Percentiles rank a stretch among this genome's conserved stretches.
Evolutionary conservation across 805 yeast genomes (phyloP).

Genomic region (Priceomyces castillae): DNA sequence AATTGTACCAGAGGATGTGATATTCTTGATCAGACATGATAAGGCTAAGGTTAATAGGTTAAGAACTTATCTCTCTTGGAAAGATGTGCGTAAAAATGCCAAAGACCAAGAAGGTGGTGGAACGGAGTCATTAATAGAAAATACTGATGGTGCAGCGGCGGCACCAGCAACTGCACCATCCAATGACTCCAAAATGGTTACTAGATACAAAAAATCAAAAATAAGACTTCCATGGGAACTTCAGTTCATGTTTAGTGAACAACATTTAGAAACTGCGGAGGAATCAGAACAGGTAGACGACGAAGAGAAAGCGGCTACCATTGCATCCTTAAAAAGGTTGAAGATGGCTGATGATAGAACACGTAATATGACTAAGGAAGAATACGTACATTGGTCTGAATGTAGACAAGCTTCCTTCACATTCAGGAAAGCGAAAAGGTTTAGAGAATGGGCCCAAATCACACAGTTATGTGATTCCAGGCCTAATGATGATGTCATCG

Average conservation of each 20-base stretch:
- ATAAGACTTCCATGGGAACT: slow-evolving; percentile 93
- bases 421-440: slow-evolving; percentile 88
- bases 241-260: slow-evolving; percentile 90
- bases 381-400: slow-evolving; percentile 98
- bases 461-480: slow-evolving; percentile 79
- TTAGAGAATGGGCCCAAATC: slow-evolving; percentile 95
- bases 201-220: slow-evolving; percentile 65
- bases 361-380: slow-evolving; percentile 89
- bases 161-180: slow-evolving; percentile 30
- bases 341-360: slow-evolving; percentile 95
- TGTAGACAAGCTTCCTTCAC: slow-evolving; percentile 98
- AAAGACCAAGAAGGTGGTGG: slow-evolving; percentile 56
- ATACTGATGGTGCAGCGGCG: slow-evolving; percentile 44
- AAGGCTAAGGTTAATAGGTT: slow-evolving; percentile 89
- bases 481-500: slow-evolving; percentile 95
- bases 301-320: slow-evolving; percentile 84
- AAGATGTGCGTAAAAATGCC: slow-evolving; percentile 85
- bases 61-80: slow-evolving; percentile 92
- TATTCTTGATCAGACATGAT: slow-evolving; percentile 88
- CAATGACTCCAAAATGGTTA: slow-evolving; percentile 41
- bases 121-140: slow-evolving; percentile 48
- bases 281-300: slow-evolving; percentile 68
- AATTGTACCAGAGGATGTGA: slow-evolving; percentile 88
- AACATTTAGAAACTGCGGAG: slow-evolving; percentile 69
- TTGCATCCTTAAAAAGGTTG: slow-evolving; percentile 83